Percentiles rank a stretch among this genome's conserved stretches.
Evolutionary conservation across 345 rosid genomes (phyloP).

Genomic region (Gossypium thurberi): DNA sequence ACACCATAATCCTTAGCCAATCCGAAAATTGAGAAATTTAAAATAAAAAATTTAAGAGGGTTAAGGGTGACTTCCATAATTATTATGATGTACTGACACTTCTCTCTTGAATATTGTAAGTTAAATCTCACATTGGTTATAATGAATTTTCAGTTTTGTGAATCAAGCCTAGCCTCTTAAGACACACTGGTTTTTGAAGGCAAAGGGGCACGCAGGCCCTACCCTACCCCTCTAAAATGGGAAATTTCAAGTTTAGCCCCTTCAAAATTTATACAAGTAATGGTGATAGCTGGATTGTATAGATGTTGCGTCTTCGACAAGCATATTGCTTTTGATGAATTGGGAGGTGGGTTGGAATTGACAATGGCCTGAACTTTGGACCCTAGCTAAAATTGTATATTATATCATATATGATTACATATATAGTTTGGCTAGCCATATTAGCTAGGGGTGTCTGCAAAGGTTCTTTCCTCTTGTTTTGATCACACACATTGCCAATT

Average conservation of each 20-base stretch:
- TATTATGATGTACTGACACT: too few species aligned
- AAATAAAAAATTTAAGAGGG: too few species aligned
- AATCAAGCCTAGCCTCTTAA: too few species aligned
- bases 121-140: too few species aligned
- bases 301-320: constrained; percentile 37
- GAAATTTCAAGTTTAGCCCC: too few species aligned
- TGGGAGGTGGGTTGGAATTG: constrained; percentile 18
- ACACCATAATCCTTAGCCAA: constrained; percentile 9
- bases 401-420: too few species aligned
- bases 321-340: constrained; percentile 11
- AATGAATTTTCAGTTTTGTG: too few species aligned
- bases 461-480: constrained; percentile 31
- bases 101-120: too few species aligned
- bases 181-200: too few species aligned
- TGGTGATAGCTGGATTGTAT: constrained; percentile 12
- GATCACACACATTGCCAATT: constrained; percentile 25
- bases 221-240: too few species aligned
- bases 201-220: too few species aligned
- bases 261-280: constrained; percentile 12
- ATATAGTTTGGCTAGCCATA: not conserved
- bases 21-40: constrained; percentile 7
- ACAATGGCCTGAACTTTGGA: constrained; percentile 18
- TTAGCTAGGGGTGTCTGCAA: constrained; percentile 10
- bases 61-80: too few species aligned
- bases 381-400: not conserved